Evolutionary conservation across 176 grass and related monocot genomes (phyloP), one percentile per base, ranked within the genome.

Genomic region (Echinochloa phyllopogon): DNA sequence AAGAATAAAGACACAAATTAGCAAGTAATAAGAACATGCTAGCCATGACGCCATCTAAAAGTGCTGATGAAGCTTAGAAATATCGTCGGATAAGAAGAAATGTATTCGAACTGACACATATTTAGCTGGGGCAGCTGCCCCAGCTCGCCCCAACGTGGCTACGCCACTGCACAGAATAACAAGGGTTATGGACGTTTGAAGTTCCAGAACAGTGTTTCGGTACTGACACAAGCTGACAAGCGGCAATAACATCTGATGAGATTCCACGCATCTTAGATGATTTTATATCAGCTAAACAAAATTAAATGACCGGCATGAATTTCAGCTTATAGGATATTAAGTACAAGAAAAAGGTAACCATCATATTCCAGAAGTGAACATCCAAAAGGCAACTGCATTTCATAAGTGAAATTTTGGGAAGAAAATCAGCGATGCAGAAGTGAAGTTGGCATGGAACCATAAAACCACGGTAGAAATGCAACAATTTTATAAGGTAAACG

Each of bases 151-250:
- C n/a, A n/a, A n/a, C n/a, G n/a, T n/a, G n/a, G n/a, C n/a, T n/a
- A n/a, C n/a, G n/a, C n/a, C n/a, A n/a, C n/a, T n/a, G n/a, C 82
- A 40, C 45, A 91, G 79, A 62, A 83, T 72, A 37, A 69, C 56
- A 67, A 62, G 36, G 40, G 70, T 81, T 65, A 80, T 41, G 33
- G 0, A 1, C 47, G 24, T 67, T 74, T 63, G n/a, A 58, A 80
- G 6, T 76, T 81, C 24, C 79, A 11, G 47, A 47, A 23, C 48
- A 63, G 72, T 63, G 38, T 20, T 64, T 56, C 47, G 65, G 76
- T 20, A 92, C 33, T 69, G 39, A 75, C 21, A 84, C 41, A 42
- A 37, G 45, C 43, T 39, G 33, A 67, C 1, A 66, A 41, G 12
- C 16, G 45, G 40, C 0, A 52, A 18, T 15, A 82, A 69, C 23